Percentiles rank a stretch among this genome's conserved stretches.
phyloP scores from a whole-genome alignment of 257 asterid species.

The Primulina tabacum region DNA sequence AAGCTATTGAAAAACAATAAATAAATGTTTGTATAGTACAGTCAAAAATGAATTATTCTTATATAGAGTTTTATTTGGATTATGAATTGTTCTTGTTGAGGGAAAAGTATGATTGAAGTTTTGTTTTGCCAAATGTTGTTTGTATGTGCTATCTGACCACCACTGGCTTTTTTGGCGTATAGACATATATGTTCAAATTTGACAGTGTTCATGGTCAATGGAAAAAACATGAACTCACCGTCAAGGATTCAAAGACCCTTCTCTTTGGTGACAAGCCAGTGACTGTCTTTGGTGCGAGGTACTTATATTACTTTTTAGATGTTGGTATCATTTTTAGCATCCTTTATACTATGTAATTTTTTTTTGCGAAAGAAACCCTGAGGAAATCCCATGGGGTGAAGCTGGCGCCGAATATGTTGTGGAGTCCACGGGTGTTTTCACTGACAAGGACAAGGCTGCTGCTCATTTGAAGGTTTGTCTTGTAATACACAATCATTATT shows the following conservation, averaged over 20 bases:
- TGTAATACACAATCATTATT: background rate
- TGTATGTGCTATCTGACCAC: background rate
- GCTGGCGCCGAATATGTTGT: background rate
- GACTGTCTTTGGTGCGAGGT: constrained; percentile 67
- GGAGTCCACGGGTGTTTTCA: background rate
- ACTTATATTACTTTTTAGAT: constrained; percentile 12
- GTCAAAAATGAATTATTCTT: no score
- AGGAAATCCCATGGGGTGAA: constrained; percentile 1
- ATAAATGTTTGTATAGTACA: no score
- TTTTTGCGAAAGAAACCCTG: constrained; percentile 54
- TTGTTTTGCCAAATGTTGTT: background rate
- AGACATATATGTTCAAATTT: constrained; percentile 89
- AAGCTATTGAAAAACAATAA: no score
- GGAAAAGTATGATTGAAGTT: background rate
- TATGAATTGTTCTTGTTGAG: background rate
- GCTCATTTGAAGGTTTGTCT: background rate
- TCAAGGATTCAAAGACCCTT: constrained; percentile 76
- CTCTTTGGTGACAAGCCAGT: constrained; percentile 72
- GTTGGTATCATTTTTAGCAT: background rate
- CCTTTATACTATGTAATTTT: background rate
- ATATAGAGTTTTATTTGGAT: no score
- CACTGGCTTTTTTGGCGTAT: background rate
- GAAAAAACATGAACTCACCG: constrained; percentile 62
- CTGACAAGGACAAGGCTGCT: background rate
- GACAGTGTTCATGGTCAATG: constrained; percentile 85